phyloP scores from a whole-genome alignment of 2,329 filamentous ascomycete species.

The Thermothelomyces thermophilus region DNA sequence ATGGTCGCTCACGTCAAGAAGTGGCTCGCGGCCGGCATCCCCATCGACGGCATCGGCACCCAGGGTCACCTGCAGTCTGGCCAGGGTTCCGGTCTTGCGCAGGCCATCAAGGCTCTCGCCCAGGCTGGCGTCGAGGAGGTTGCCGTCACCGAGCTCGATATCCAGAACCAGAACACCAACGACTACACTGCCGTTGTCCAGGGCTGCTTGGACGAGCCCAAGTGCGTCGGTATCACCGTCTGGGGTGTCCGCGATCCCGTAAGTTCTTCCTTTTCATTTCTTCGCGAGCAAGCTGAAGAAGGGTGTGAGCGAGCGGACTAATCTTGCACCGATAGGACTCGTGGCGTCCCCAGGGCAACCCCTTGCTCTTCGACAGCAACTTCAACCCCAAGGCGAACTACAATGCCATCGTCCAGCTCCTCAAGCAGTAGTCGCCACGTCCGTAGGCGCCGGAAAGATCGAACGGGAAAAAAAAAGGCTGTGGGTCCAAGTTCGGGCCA shows the following conservation, averaged over 20 bases:
- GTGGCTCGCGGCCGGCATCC: slow-evolving; percentile 55
- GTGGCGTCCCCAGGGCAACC: slow-evolving; percentile 44
- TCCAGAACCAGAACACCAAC: slow-evolving; percentile 45
- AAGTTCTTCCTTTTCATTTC: slow-evolving; percentile 20
- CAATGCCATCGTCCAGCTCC: slow-evolving; percentile 34
- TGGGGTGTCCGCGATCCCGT: slow-evolving; percentile 48
- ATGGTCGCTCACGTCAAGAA: slow-evolving; percentile 55
- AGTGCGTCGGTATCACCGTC: slow-evolving; percentile 61
- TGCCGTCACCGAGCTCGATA: slow-evolving; percentile 63
- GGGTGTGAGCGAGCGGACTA: background rate
- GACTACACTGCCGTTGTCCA: slow-evolving; percentile 55
- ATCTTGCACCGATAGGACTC: slow-evolving; percentile 34
- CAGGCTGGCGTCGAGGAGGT: slow-evolving; percentile 46
- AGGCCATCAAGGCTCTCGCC: slow-evolving; percentile 48
- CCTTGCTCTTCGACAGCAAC: slow-evolving; percentile 47
- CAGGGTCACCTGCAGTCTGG: slow-evolving; percentile 49
- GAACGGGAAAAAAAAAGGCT: background rate
- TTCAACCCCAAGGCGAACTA: slow-evolving; percentile 48
- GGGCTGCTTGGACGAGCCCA: slow-evolving; percentile 50
- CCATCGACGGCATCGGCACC: slow-evolving; percentile 59
- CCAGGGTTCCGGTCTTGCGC: slow-evolving; percentile 38
- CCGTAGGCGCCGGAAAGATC: background rate
- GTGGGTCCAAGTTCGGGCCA: too few species aligned
- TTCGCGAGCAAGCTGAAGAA: background rate
- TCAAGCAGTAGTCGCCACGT: slow-evolving; percentile 1